Evolutionary conservation across 2,329 filamentous ascomycete species (phyloP), one percentile per base, ranked within the genome.

Genomic region (Xylariaceae sp.): DNA sequence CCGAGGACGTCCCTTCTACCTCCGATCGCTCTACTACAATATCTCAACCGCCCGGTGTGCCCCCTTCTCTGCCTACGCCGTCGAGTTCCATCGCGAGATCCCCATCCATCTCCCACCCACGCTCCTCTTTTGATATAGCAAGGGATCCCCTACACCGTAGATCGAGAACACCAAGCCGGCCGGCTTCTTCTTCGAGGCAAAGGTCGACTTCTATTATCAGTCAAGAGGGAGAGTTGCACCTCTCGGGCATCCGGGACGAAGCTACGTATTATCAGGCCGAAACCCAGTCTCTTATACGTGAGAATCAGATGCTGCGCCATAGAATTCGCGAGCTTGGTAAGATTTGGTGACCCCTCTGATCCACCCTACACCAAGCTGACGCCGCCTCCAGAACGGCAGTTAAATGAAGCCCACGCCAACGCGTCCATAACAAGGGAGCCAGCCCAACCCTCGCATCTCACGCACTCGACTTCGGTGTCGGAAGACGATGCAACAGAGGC

Each of bases 301-400:
- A 92, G 73, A 92, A 92, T 62, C 88, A 92, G 70, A 91, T 92
- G 88, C 74, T 92, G 48, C 84, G 86, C 57, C 79, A 85, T 67
- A 79, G 88, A 46, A 88, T 91, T 55, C 78, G 85, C 34, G 87
- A 91, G 64, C 72, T 91, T 13, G 87, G 86, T 87, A 72, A 53
- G 55, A 36, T 16, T n/a, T 29, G 30, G 13, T 44, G 19, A 15
- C 39, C n/a, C 41, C 19, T 15, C 15, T 15, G 3, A 13, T 32
- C 10, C 16, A 9, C 37, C 16, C 21, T 36, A 46, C 40, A 7
- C 30, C 5, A 22, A 26, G 19, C 64, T 66, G 29, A 64, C 46
- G 5, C 13, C 30, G 2, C 22, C 12, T 26, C 30, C 55, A 81
- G 79, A 82, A 64, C 78, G 79, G 55, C 78, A 81, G 63, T 67